Evolutionary conservation across 2,329 filamentous ascomycete genomes (phyloP).

Genomic region (Thermothelomyces thermophilus): DNA sequence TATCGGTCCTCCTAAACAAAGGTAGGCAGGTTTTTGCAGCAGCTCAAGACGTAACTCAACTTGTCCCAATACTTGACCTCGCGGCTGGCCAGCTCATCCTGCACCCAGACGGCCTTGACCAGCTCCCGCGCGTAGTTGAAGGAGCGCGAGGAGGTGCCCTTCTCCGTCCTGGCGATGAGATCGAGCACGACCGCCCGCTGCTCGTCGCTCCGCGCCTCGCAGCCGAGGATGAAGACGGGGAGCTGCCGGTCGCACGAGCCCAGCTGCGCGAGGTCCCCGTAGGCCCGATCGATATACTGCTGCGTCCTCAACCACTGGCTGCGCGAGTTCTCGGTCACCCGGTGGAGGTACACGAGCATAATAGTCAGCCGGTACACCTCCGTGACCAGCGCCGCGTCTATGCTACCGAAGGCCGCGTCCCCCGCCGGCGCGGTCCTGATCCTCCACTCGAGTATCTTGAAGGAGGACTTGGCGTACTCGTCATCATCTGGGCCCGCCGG

Average conservation of each 20-base stretch:
- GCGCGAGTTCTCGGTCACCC: slow-evolving; percentile 19
- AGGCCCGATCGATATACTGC: slow-evolving; percentile 24
- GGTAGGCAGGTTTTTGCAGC: too few species aligned
- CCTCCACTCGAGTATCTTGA: slow-evolving; percentile 27
- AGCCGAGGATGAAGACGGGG: slow-evolving; percentile 26
- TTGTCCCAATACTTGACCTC: neutral
- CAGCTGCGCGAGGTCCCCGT: slow-evolving; percentile 22
- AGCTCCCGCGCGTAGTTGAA: slow-evolving; percentile 22
- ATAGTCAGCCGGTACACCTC: slow-evolving; percentile 27
- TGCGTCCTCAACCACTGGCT: slow-evolving; percentile 7
- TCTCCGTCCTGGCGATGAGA: slow-evolving; percentile 27
- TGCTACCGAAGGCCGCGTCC: too few species aligned
- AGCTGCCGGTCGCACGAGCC: slow-evolving; percentile 25
- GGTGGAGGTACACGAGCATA: slow-evolving; percentile 29
- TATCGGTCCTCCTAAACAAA: too few species aligned
- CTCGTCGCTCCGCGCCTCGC: slow-evolving; percentile 25
- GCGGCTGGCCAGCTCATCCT: slow-evolving; percentile 18
- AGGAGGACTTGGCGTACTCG: slow-evolving; percentile 20
- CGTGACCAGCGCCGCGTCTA: slow-evolving; percentile 13
- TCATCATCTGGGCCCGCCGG: too few species aligned
- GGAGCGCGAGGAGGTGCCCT: slow-evolving; percentile 15
- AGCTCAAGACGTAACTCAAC: neutral
- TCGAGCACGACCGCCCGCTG: slow-evolving; percentile 25
- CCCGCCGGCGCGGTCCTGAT: too few species aligned
- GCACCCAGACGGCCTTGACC: slow-evolving; percentile 30